Percentiles rank a stretch among this genome's conserved stretches.
phyloP scores from a whole-genome alignment of 441 rosid species.

The Sinapis alba region DNA sequence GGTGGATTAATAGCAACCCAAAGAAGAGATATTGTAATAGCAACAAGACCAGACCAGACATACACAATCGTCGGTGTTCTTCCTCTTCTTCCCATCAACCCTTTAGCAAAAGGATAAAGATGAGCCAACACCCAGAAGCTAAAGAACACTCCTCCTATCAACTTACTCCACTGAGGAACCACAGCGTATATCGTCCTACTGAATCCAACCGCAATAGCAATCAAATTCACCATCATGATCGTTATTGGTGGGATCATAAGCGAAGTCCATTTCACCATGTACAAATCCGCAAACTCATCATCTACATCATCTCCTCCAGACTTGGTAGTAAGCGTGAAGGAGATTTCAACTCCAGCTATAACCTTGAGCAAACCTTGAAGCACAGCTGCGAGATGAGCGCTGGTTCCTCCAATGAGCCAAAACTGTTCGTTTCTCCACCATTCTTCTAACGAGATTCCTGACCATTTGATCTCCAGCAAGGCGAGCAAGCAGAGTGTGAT shows the following conservation, averaged over 20 bases:
- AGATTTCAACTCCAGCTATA: constrained; percentile 41
- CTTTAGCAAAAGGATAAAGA: constrained; percentile 45
- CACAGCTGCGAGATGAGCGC: constrained; percentile 43
- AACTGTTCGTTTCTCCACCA: constrained; percentile 51
- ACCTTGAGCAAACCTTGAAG: constrained; percentile 40
- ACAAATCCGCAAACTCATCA: constrained; percentile 32
- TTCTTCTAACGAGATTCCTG: constrained; percentile 39
- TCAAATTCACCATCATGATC: constrained; percentile 37
- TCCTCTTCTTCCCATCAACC: constrained; percentile 43
- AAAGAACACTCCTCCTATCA: constrained; percentile 41
- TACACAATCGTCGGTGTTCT: constrained; percentile 43
- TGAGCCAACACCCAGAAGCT: constrained; percentile 45
- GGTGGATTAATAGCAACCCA: constrained; percentile 91
- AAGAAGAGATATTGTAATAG: constrained; percentile 75
- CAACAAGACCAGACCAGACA: constrained; percentile 41
- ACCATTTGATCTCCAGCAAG: constrained; percentile 45
- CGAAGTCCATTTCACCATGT: constrained; percentile 41
- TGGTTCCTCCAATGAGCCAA: constrained; percentile 45
- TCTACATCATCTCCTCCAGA: not conserved
- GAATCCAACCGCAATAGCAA: constrained; percentile 36
- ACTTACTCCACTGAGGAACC: constrained; percentile 40
- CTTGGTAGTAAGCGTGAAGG: constrained; percentile 44
- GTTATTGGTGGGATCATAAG: constrained; percentile 39
- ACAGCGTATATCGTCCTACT: constrained; percentile 35
- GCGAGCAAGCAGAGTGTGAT: constrained; percentile 31